Evolutionary conservation across 2,329 filamentous ascomycete genomes (phyloP), one percentile per base, ranked within the genome.

Genomic region (Cucurbitaria berberidis): DNA sequence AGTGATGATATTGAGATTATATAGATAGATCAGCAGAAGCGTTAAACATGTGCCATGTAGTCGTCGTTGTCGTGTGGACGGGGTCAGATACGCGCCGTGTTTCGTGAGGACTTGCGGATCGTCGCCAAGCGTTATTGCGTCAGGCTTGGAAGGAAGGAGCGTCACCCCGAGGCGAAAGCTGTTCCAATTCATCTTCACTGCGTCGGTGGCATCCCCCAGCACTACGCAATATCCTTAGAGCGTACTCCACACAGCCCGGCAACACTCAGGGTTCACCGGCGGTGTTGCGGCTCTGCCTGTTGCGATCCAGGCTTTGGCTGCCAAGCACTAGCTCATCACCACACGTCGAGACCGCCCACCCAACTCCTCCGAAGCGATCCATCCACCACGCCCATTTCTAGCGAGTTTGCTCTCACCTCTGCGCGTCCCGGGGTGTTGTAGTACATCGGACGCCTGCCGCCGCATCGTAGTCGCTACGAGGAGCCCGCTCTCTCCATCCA

Each of bases 261-360:
- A 3, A 34, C 16, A 30, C 15, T 34, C 30, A 34, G 30, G 30
- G 30, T 34, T 30, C 15, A 5, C 3, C 30, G 13, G 30, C 16
- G 30, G 30, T 34, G 30, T 34, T 34, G 30, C 30, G 30, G 30
- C 30, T 34, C 30, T 34, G 30, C 13, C 30, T n/a, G 30, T n/a
- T 5, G 15, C 27, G 52, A 48, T 55, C 52, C 49, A 55, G 52
- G 48, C 52, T 55, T 24, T 39, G 24, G n/a, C n/a, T n/a, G n/a
- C n/a, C n/a, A n/a, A n/a, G n/a, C 16, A 4, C 11, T 34, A 34
- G 30, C 30, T 34, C n/a, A n/a, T n/a, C n/a, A n/a, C n/a, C n/a
- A n/a, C n/a, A n/a, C n/a, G n/a, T n/a, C n/a, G n/a, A n/a, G n/a
- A n/a, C n/a, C n/a, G n/a, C n/a, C n/a, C n/a, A n/a, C n/a, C n/a